These are phyloP conservation scores for Picea mariana DNA, from an alignment of 83 land plant species.

Conservation along the genomic window DNA sequence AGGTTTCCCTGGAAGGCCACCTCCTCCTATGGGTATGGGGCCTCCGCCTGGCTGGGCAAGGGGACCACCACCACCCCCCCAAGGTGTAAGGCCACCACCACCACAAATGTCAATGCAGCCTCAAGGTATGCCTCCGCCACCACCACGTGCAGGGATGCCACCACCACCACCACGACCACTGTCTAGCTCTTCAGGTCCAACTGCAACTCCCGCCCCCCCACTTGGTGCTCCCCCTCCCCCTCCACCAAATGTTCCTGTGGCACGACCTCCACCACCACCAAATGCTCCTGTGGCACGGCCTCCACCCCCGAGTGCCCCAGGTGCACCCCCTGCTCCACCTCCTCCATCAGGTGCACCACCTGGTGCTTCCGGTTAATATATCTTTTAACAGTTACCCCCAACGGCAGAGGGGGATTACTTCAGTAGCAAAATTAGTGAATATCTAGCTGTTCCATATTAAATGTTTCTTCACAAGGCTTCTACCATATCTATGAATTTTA, in stretches of 20 bases:
- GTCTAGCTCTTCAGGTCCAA: conserved; percentile 10
- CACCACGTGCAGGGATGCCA: conserved; percentile 31
- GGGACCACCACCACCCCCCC: conserved; percentile 67
- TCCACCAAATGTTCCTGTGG: conserved; percentile 7
- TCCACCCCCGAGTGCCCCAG: no score
- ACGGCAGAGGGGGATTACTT: no score
- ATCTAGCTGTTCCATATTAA: no score
- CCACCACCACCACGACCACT: conserved; percentile 31
- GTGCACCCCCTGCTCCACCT: no score
- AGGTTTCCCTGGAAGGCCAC: conserved; percentile 31
- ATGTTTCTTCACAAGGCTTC: no score
- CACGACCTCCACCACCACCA: conserved; percentile 16
- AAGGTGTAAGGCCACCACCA: conserved; percentile 47
- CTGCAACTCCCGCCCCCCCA: not conserved
- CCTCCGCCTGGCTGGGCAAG: conserved; percentile 58
- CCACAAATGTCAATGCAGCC: conserved; percentile 31
- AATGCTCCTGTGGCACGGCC: no score
- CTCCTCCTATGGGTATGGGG: conserved; percentile 57
- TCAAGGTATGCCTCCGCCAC: conserved; percentile 66
- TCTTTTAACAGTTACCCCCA: no score
- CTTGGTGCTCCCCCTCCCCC: conserved; percentile 13
- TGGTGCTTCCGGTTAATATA: no score
- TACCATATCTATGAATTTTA: no score
- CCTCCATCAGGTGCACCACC: no score
- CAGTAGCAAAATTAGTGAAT: no score